Evolutionary conservation across 1,139 yeast genomes (phyloP).

Genomic region (Debaryomyces udenii): DNA sequence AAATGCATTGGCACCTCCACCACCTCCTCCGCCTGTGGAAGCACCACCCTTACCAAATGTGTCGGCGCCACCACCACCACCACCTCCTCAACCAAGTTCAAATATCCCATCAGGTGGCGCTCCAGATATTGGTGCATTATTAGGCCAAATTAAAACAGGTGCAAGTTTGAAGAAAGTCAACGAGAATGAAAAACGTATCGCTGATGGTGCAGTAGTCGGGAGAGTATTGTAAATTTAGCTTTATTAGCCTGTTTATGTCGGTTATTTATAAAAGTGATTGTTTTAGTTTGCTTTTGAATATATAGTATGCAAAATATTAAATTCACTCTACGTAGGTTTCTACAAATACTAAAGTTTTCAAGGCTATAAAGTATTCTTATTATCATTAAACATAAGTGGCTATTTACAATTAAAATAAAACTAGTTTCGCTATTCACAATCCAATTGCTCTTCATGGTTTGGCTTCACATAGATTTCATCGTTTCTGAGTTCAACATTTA

Average conservation of each 20-base stretch:
- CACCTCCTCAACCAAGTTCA: constrained; percentile 22
- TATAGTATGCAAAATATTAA: background rate
- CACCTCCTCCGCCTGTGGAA: constrained; percentile 21
- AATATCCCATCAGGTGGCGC: constrained; percentile 23
- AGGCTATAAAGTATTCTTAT: too few species aligned
- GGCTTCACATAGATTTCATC: constrained; percentile 42
- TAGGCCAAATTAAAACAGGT: constrained; percentile 63
- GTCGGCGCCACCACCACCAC: constrained; percentile 30
- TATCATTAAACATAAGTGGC: background rate
- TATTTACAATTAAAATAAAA: constrained; percentile 6
- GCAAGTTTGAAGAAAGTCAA: constrained; percentile 51
- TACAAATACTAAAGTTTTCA: background rate
- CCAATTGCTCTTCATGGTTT: constrained; percentile 43
- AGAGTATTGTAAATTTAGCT: constrained; percentile 41
- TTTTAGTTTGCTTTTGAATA: background rate
- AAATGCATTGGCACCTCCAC: constrained; percentile 23
- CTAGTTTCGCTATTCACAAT: background rate
- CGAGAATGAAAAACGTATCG: constrained; percentile 45
- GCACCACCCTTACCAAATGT: constrained; percentile 33
- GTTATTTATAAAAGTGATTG: too few species aligned
- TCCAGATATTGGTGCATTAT: constrained; percentile 47
- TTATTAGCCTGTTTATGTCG: too few species aligned
- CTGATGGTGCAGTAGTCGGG: constrained; percentile 52
- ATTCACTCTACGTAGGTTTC: background rate
- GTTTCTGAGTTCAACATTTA: constrained; percentile 37